Base-by-base conservation (phyloP, 768 basidiomycete species). In the Neoboletus brunneissimus region DNA sequence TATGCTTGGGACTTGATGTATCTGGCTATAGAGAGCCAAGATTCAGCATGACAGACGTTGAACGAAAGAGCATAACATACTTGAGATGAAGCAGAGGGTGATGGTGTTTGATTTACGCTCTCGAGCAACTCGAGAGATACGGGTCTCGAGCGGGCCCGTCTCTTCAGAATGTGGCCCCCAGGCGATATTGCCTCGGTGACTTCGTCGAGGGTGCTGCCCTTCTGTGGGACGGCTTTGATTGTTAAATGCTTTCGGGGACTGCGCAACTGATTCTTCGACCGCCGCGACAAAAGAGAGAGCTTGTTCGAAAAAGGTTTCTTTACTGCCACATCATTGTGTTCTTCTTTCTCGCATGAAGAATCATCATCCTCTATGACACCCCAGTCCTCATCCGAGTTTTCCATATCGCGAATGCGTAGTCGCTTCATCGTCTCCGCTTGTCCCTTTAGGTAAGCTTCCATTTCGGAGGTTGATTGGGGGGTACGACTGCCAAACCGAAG, bases 161-260 rank as follows among this genome's bases (percentile, higher is more conserved):
- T 79, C 70, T 91, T 91, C 38, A 77, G 80, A 54, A 91, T 75
- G 69, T 89, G 89, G 0, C 88, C 89, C 13, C 87, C 87, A 3
- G 89, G 89, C 0, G 88, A 91, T 55, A 90, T 77, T 1, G 83
- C 84, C 58, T 85, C 87, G 3, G 77, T 83, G 31, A 87, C 83
- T 64, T 88, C 86, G 57, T 82, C 80, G 48, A 75, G 73, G 23
- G 71, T 65, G 50, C 74, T 82, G 1, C 73, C 77, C 56, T 78
- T 79, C 43, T 72, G 72, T 18, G 72, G 70, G 16, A 72, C 57
- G 22, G 62, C 54, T 15, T 62, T 68, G 31, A 65, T 53, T 18
- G 55, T 32, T 0, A 62, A 47, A 18, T 63, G 58, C 32, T 72
- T 72, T 50, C 71, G 64, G 5, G 70, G 70, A 48, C 72, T 73